phyloP scores from a whole-genome alignment of 306 rosid genomes.

The Malus domestica region DNA sequence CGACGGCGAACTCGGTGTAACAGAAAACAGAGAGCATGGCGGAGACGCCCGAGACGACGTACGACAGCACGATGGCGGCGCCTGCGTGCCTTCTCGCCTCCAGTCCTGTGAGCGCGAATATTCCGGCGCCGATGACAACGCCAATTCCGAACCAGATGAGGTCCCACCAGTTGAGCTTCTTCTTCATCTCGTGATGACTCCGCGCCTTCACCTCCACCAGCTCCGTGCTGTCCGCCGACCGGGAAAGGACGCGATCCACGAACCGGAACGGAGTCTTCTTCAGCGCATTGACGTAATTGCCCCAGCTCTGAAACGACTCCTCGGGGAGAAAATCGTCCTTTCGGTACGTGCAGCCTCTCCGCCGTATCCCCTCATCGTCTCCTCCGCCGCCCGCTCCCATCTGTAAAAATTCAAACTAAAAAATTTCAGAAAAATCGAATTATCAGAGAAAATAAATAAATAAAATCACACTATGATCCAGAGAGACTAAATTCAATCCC shows the following conservation, averaged over 20 bases:
- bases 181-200: slow-evolving; percentile 78
- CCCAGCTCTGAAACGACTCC: slow-evolving; percentile 67
- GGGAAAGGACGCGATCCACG: slow-evolving; percentile 37
- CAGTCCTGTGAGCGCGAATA: slow-evolving; percentile 75
- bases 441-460: neutral
- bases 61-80: slow-evolving; percentile 74
- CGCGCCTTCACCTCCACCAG: slow-evolving; percentile 56
- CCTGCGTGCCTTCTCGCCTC: slow-evolving; percentile 43
- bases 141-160: slow-evolving; percentile 85
- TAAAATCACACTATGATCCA: neutral
- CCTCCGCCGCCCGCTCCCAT: slow-evolving; percentile 23
- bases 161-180: slow-evolving; percentile 86
- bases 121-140: slow-evolving; percentile 75
- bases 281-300: slow-evolving; percentile 42
- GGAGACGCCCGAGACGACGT: slow-evolving; percentile 65
- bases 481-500: neutral
- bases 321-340: slow-evolving; percentile 70
- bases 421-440: neutral
- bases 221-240: slow-evolving; percentile 55
- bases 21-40: slow-evolving; percentile 91
- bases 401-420: neutral
- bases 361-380: slow-evolving; percentile 19
- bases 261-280: slow-evolving; percentile 46
- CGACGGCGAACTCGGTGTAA: slow-evolving; percentile 86
- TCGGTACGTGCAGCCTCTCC: slow-evolving; percentile 39